phyloP scores from a whole-genome alignment of 2,329 filamentous ascomycete species.

The Exophiala sp. region DNA sequence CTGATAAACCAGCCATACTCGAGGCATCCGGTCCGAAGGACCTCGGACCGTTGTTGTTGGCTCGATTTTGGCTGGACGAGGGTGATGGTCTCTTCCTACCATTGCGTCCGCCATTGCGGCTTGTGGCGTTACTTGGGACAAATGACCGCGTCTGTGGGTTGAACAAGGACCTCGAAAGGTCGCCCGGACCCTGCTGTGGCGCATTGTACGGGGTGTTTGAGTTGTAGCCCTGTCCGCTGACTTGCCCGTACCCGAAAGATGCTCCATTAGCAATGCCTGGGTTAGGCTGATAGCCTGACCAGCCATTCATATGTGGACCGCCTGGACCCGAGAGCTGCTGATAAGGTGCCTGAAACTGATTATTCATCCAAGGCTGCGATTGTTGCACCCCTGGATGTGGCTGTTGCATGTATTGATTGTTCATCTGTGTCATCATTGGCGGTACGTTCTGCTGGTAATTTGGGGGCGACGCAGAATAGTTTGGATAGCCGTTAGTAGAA shows the following conservation, averaged over 20 bases:
- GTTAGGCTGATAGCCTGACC: constrained; percentile 15
- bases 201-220: constrained; percentile 35
- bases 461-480: constrained; percentile 14
- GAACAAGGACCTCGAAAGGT: constrained; percentile 79
- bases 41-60: constrained; percentile 30
- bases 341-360: constrained; percentile 39
- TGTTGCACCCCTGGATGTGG: constrained; percentile 30
- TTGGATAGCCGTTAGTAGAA: constrained; percentile 9
- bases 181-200: constrained; percentile 80
- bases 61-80: constrained; percentile 30
- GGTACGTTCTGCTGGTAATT: constrained; percentile 17
- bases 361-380: constrained; percentile 33
- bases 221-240: constrained; percentile 67
- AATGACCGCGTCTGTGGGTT: constrained; percentile 95
- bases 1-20: background rate
- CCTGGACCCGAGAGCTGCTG: constrained; percentile 39
- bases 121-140: constrained; percentile 59
- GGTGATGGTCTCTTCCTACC: constrained; percentile 24
- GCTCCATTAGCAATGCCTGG: constrained; percentile 32
- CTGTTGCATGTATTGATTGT: constrained; percentile 30
- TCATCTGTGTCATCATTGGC: constrained; percentile 19
- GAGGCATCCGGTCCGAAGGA: constrained; percentile 9
- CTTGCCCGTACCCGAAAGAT: constrained; percentile 76
- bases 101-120: constrained; percentile 35
- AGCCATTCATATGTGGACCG: constrained; percentile 32